Evolutionary conservation across 164 flowering plant genomes (phyloP).

Genomic region (Malania oleifera): DNA sequence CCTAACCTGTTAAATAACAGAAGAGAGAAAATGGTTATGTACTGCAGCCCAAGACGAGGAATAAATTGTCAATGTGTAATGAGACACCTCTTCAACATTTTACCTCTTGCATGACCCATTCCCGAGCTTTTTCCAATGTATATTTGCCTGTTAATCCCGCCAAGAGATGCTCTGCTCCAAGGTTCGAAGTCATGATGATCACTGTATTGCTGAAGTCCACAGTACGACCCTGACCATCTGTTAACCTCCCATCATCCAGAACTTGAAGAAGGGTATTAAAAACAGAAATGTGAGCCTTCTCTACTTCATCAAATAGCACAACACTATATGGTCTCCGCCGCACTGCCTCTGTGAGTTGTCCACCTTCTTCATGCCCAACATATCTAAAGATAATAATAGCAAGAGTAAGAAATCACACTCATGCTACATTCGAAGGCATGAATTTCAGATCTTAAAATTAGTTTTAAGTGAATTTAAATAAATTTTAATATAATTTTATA

Average conservation of each 20-base stretch:
- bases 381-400: slow-evolving; percentile 32
- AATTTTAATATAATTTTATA: too few relatives aligned
- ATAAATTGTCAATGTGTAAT: neutral
- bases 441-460: too few relatives aligned
- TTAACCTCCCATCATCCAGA: slow-evolving; percentile 87
- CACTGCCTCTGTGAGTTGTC: slow-evolving; percentile 93
- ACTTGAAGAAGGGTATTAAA: slow-evolving; percentile 90
- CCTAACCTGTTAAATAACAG: slow-evolving; percentile 45
- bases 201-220: slow-evolving; percentile 86
- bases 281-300: slow-evolving; percentile 77
- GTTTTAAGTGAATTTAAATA: too few relatives aligned
- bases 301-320: slow-evolving; percentile 81
- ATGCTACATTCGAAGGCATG: too few relatives aligned
- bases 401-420: neutral
- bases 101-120: slow-evolving; percentile 70
- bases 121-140: slow-evolving; percentile 69
- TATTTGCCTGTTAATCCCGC: slow-evolving; percentile 57
- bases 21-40: neutral
- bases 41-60: neutral
- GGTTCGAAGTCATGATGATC: slow-evolving; percentile 91
- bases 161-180: slow-evolving; percentile 84
- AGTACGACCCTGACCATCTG: slow-evolving; percentile 93
- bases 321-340: slow-evolving; percentile 85
- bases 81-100: neutral
- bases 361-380: slow-evolving; percentile 97